A percentile compares a stretch with the other conserved stretches of the same genome.
phyloP scores from a whole-genome alignment of 78 protist species.

The Anaeramoeba flamelloides region DNA sequence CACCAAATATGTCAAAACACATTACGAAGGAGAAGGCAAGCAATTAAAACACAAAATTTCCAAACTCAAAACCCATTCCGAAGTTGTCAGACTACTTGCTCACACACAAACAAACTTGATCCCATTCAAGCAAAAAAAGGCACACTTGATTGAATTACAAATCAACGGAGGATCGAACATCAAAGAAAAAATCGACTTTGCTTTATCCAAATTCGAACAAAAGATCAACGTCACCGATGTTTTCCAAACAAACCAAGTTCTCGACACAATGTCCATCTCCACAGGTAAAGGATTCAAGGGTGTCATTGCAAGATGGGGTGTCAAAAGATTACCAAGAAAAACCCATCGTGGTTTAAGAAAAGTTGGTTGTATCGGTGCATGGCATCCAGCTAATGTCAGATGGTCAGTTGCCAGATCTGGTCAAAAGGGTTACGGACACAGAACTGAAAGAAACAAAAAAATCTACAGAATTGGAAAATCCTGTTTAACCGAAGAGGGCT shows the following conservation, averaged over 20 bases:
- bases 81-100: conserved; percentile 89
- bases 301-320: conserved; percentile 93
- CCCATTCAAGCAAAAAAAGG: conserved; percentile 81
- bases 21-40: conserved; percentile 45
- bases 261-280: conserved; percentile 92
- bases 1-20: conserved; percentile 72
- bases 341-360: conserved; percentile 98
- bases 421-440: conserved; percentile 97
- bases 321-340: conserved; percentile 91
- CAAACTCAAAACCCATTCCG: conserved; percentile 78
- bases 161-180: conserved; percentile 98
- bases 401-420: conserved; percentile 99
- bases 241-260: conserved; percentile 73
- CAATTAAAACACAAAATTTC: conserved; percentile 41
- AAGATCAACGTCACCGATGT: conserved; percentile 62
- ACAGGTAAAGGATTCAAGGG: conserved; percentile 97
- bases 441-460: conserved; percentile 98
- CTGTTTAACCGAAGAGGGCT: no score
- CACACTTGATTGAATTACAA: conserved; percentile 97
- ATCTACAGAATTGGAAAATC: conserved; percentile 95
- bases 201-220: conserved; percentile 74
- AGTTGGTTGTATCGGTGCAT: conserved; percentile 99
- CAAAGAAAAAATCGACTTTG: conserved; percentile 88
- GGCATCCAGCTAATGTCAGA: conserved; percentile 97
- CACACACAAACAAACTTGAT: conserved; percentile 88